Evolutionary conservation across 140 eudicot genomes (phyloP), one percentile per base, ranked within the genome.

Genomic region (Ambrosia hybrid): DNA sequence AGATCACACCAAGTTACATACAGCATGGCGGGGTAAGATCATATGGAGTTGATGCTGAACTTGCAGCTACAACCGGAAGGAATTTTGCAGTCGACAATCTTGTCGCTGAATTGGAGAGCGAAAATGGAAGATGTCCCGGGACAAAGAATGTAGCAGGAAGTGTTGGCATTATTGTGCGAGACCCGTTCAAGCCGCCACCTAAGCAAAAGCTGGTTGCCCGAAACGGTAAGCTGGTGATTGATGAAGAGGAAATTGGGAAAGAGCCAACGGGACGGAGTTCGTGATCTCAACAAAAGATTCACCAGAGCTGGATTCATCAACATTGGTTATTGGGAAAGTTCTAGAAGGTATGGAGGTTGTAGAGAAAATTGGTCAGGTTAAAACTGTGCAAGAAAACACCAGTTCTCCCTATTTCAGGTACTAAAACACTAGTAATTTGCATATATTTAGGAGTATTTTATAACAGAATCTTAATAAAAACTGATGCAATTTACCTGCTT

Each of bases 341-440:
- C 36, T 94, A 64, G 89, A 88, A 72, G 99, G 99, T 30, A 83
- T 94, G 90, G 96, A 94, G 46, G 96, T 94, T 59, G 92, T 86
- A 1, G 89, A 86, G 76, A 88, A 41, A 77, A 81, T 94, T 51
- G 74, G 82, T 37, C 89, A 82, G 67, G 97, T 94, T 16, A 88
- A 90, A 80, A 94, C 97, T 6, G 99, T 94, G 45, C 88, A 88
- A 67, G 99, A 94, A 67, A 94, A 94, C 80, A 82, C 99, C 14
- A 77, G 67, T 68, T 94, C 99, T 82, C 97, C 99, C 10, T 94
- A 94, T 77, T 94, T 94, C 96, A 94, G 99, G 99, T 94, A 82
- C 57, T 11, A 33, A 45, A 57, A 12, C n/a, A 39, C 49, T 59
- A 80, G 5, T 11, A n/a, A n/a, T n/a, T 16, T 10, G 72, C 73